Evolutionary conservation across 306 rosid species (phyloP).

Genomic region (Calophaca sinica): DNA sequence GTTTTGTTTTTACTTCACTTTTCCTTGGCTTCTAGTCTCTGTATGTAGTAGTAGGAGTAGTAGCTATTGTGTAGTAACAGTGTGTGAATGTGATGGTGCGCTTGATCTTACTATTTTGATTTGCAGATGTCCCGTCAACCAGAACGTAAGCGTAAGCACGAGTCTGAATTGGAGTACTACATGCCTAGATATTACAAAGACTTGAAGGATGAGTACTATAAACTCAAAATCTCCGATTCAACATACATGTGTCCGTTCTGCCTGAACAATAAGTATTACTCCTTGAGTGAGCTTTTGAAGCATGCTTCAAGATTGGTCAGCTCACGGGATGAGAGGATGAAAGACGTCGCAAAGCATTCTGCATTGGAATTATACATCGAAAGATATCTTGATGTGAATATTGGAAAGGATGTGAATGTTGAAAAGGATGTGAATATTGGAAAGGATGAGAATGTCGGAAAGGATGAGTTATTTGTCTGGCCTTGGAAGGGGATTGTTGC

Average conservation of each 20-base stretch:
- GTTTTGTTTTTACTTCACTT: neutral
- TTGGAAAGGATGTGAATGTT: neutral
- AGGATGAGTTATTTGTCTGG: slow-evolving; percentile 65
- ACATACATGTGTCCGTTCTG: slow-evolving; percentile 76
- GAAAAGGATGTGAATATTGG: no score
- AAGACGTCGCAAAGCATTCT: slow-evolving; percentile 62
- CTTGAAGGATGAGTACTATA: slow-evolving; percentile 51
- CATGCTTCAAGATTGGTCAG: slow-evolving; percentile 58
- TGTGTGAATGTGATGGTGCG: neutral
- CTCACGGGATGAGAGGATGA: slow-evolving; percentile 40
- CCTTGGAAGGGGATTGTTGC: slow-evolving; percentile 80
- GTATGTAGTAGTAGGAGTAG: no score
- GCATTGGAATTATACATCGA: slow-evolving; percentile 62
- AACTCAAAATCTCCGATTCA: slow-evolving; percentile 52
- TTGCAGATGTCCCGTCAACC: slow-evolving; percentile 49
- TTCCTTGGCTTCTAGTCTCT: neutral
- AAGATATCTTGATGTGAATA: neutral
- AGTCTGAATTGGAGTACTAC: slow-evolving; percentile 53
- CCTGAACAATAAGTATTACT: slow-evolving; percentile 45
- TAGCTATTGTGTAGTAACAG: neutral
- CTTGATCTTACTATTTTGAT: slow-evolving; percentile 10
- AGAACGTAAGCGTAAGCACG: slow-evolving; percentile 22
- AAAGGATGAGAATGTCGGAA: neutral
- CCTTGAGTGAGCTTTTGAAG: slow-evolving; percentile 53
- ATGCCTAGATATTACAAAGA: slow-evolving; percentile 50